Evolutionary conservation across 352 stramenopile species (phyloP).

Genomic region (Phytophthora sansomeana): DNA sequence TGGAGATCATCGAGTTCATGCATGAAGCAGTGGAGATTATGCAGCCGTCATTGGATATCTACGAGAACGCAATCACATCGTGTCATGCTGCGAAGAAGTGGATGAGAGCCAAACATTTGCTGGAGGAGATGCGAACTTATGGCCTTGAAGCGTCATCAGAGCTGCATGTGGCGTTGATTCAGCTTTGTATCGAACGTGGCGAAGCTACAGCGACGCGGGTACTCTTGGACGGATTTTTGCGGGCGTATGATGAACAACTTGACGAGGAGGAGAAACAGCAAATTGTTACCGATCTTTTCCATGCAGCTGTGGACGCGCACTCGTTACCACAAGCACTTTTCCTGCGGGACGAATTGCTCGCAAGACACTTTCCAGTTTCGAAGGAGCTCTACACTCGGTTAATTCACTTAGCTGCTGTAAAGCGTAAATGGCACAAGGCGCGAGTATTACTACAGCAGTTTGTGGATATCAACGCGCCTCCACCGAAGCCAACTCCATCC

Average conservation of each 20-base stretch:
- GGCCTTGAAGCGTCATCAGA: conserved; percentile 60
- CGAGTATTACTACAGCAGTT: conserved; percentile 62
- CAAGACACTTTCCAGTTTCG: conserved; percentile 36
- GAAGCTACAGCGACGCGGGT: conserved; percentile 64
- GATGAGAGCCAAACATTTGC: conserved; percentile 74
- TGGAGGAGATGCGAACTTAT: conserved; percentile 70
- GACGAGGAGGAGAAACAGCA: conserved; percentile 46
- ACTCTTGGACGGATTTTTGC: conserved; percentile 55
- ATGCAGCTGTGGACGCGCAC: conserved; percentile 45
- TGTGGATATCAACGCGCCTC: conserved; percentile 44
- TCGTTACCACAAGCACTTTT: conserved; percentile 66
- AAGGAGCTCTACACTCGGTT: conserved; percentile 54
- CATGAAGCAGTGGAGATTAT: conserved; percentile 72
- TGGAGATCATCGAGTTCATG: conserved; percentile 79
- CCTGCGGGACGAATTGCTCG: conserved; percentile 61
- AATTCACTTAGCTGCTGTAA: conserved; percentile 54
- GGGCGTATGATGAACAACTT: conserved; percentile 47
- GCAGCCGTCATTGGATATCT: conserved; percentile 71
- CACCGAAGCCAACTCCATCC: conserved; percentile 42
- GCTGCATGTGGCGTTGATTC: conserved; percentile 58
- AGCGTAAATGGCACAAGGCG: conserved; percentile 65
- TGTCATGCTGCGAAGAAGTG: conserved; percentile 66
- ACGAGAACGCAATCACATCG: conserved; percentile 73
- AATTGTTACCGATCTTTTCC: conserved; percentile 52
- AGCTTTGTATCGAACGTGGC: conserved; percentile 53